Base-by-base conservation (phyloP, 2,329 filamentous ascomycete genomes). In the Exserohilum rostratum region DNA sequence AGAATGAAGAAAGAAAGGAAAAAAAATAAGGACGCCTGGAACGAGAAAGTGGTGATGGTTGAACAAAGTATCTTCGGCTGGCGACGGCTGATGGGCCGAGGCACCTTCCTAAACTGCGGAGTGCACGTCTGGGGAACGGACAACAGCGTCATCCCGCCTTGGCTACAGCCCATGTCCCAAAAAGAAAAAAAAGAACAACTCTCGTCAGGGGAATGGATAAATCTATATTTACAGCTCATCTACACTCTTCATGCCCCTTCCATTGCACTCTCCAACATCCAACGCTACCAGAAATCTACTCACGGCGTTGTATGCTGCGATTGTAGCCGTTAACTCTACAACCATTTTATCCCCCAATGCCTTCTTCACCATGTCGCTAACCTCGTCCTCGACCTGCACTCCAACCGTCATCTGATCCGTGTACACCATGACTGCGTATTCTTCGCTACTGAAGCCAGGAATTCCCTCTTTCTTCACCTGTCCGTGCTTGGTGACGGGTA, bases 341-440 rank as follows among this genome's bases (percentile, higher is more conserved):
- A 93, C 80, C 77, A 92, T 87, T 69, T 82, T 81, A 59, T 93
- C 88, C 17, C 71, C 81, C 66, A 93, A 90, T 40, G 82, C 68
- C 20, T 59, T 72, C 77, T 82, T 87, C 60, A 96, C 61, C 67
- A 78, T 77, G 35, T 74, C 83, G 76, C 91, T 90, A 5, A 89
- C 83, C 57, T 78, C 82, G 39, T 95, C 87, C 17, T 79, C 75
- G 11, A 96, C 91, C 50, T 83, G 78, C 3, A 93, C 88, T 30
- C 85, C 83, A 63, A 85, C 79, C 48, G 91, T 96, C 89, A 96
- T 96, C 74, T 91, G 89, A 78, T 96, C 90, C 35, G 90, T 84
- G 72, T 91, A 93, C 53, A 82, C 78, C 53, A 93, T 72, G 45
- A 90, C 89, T 0, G 85, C 87, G 82, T 85, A 87, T 77, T 92